A percentile compares a stretch with the other conserved stretches of the same genome.
Evolutionary conservation across 139 green algal species (phyloP).

Genomic region (Chlamydomonas urium): DNA sequence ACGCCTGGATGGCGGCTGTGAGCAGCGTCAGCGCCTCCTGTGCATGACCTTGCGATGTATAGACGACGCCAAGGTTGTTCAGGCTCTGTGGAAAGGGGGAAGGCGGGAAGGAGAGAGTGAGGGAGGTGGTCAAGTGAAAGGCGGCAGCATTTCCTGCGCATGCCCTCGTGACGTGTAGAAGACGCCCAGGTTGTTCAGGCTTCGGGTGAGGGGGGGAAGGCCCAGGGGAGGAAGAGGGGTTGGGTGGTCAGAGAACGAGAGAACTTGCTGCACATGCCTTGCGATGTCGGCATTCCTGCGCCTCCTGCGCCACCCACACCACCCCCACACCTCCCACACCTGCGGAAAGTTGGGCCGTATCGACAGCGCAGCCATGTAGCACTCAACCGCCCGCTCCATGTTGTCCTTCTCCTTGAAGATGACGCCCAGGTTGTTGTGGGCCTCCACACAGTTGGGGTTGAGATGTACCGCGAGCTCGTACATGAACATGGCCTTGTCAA

Average conservation of each 20-base stretch:
- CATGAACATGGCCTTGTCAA: constrained; percentile 73
- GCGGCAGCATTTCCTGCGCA: constrained; percentile 59
- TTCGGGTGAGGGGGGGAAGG: constrained; percentile 55
- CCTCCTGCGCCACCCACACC: neutral
- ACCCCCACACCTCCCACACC: constrained; percentile 20
- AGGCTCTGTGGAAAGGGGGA: constrained; percentile 67
- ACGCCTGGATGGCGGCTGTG: constrained; percentile 66
- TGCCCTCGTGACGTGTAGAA: constrained; percentile 75
- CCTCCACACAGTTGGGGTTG: constrained; percentile 78
- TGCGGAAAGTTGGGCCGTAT: constrained; percentile 63
- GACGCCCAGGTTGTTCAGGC: constrained; percentile 95
- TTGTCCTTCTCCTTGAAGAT: constrained; percentile 80
- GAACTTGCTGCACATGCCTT: neutral
- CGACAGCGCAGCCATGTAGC: constrained; percentile 54
- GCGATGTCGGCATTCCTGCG: neutral
- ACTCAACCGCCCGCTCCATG: constrained; percentile 57
- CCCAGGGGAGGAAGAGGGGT: neutral
- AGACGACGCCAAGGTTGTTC: constrained; percentile 95
- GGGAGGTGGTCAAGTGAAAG: constrained; percentile 52
- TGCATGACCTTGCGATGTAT: constrained; percentile 68
- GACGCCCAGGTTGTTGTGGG: constrained; percentile 93
- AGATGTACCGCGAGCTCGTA: constrained; percentile 81
- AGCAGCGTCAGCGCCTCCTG: constrained; percentile 80
- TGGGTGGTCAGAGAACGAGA: neutral
- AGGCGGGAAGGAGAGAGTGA: neutral